Evolutionary conservation across 192 early-diverging fungal genomes (phyloP).

Genomic region (Haplosporangium gracile): DNA sequence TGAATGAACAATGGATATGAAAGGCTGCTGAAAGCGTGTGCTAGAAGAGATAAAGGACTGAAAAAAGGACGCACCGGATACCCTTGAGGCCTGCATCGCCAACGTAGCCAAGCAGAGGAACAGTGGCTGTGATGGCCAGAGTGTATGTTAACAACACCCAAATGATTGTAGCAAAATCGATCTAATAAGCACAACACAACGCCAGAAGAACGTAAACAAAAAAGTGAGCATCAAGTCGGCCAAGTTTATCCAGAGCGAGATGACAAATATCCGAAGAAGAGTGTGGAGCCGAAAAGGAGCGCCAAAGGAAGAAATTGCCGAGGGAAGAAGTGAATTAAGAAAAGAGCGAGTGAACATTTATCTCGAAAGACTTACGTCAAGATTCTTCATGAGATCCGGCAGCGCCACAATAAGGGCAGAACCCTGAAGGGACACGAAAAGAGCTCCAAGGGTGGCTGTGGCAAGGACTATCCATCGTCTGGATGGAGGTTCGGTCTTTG

Average conservation of each 20-base stretch:
- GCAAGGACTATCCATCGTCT: conserved; percentile 26
- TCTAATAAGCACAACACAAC: conserved; percentile 8
- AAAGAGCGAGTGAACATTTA: neutral
- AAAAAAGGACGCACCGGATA: conserved; percentile 5
- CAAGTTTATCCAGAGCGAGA: neutral
- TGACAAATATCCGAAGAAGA: neutral
- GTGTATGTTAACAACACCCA: conserved; percentile 27
- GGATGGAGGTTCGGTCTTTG: conserved; percentile 3
- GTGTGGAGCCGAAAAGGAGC: neutral
- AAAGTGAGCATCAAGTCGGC: neutral
- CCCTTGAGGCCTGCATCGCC: conserved; percentile 29
- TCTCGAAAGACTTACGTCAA: neutral
- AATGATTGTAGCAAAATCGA: conserved; percentile 21
- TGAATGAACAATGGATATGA: neutral
- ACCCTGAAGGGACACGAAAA: conserved; percentile 27
- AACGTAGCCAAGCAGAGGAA: conserved; percentile 12
- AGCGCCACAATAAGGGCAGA: conserved; percentile 25
- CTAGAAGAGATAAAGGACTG: neutral
- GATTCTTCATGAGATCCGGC: conserved; percentile 23
- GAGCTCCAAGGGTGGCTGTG: conserved; percentile 22
- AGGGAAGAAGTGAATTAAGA: neutral
- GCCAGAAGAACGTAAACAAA: neutral
- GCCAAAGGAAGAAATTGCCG: neutral
- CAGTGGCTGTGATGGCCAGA: conserved; percentile 13
- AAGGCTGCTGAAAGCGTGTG: neutral